Conservation (phyloP, 257 asterid species). For the Salvia hispanica region DNA sequence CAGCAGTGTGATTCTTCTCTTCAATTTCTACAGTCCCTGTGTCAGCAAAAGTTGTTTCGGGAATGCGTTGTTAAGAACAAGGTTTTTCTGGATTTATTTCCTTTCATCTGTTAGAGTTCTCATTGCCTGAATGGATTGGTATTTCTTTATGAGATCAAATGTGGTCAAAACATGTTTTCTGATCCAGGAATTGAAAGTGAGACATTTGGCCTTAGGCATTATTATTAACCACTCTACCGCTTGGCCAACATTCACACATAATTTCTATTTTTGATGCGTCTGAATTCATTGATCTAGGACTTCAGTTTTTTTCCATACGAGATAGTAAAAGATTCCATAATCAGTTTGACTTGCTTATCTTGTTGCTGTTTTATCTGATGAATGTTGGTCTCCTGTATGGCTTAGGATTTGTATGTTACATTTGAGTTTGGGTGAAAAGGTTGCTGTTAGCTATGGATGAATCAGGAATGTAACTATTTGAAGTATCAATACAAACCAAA, state of each 20-base stretch:
- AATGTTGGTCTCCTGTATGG: not conserved
- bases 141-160: constrained; percentile 27
- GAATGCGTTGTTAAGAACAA: constrained; percentile 87
- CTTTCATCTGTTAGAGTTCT: constrained; percentile 11
- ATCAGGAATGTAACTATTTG: not conserved
- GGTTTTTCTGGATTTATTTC: constrained; percentile 46
- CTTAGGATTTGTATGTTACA: not conserved
- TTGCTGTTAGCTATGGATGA: constrained; percentile 15
- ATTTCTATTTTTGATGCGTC: constrained; percentile 11
- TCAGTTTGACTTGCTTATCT: not conserved
- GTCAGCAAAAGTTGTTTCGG: constrained; percentile 85
- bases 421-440: not conserved
- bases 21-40: constrained; percentile 81
- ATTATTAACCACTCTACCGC: too few species aligned
- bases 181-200: constrained; percentile 10
- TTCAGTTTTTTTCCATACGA: constrained; percentile 8
- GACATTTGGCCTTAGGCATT: too few species aligned
- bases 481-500: not conserved
- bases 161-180: constrained; percentile 19
- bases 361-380: constrained; percentile 14
- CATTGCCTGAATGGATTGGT: constrained; percentile 22
- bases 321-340: not conserved
- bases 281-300: constrained; percentile 9
- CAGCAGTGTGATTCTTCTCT: constrained; percentile 96
- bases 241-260: too few species aligned